Evolutionary conservation across 495 filamentous ascomycete genomes (phyloP), one percentile per base, ranked within the genome.

Genomic region (Poronia punctata): DNA sequence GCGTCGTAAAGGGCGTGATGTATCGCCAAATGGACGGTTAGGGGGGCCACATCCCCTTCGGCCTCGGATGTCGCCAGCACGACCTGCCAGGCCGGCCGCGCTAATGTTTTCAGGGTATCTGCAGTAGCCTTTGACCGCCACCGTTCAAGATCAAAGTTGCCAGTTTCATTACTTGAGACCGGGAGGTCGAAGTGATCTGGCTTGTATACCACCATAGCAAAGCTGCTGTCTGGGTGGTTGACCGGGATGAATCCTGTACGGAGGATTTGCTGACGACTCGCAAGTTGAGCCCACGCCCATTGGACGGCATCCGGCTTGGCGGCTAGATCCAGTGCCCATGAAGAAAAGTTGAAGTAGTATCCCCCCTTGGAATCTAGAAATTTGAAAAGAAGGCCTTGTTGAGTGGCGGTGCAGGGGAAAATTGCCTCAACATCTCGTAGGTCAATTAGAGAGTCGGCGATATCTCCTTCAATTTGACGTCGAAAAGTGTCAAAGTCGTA

Each of bases 1-100:
- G 83, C 87, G 63, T 94, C 86, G 47, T 88, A 92, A 1, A 94
- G 61, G 3, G 83, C 82, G 60, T 94, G 86, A 37, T 87, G 78
- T 4, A 73, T 66, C 0, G 57, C 60, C 9, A 71, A 45, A 21
- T 70, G 65, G 56, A 68, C 47, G 67, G 78, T 45, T 57, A 67
- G 18, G 15, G 29, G 49, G 9, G 11, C 5, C n/a, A 39, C 19
- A n/a, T 33, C 33, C 5, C 27, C 18, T 10, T 35, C 47, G 6
- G 37, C 5, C 7, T 28, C 40, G 0, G 32, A 3, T 6, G 60
- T 45, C 2, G 58, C 36, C 4, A 63, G 14, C 3, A 46, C 38
- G 23, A 59, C 45, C 1, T 41, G 35, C 65, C 68, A 73, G 4
- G 58, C 58, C 11, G 45, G 31, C 0, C 22, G 8, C 8, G 54